Conservation (phyloP, 495 filamentous ascomycete species). For the Podospora didyma region DNA sequence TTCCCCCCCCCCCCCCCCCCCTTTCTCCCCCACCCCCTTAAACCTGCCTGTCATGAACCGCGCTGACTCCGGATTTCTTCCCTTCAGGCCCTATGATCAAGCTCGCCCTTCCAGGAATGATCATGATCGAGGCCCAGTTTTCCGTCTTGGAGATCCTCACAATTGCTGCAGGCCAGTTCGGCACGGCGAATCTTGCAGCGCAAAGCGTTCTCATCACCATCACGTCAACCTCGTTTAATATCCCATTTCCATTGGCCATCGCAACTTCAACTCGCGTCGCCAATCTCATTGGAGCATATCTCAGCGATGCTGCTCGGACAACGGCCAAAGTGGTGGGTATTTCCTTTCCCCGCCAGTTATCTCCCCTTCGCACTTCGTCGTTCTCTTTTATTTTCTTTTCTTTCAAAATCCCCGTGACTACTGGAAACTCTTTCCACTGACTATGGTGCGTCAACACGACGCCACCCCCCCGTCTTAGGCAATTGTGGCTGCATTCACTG, state of each 20-base stretch:
- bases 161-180: conserved; percentile 61
- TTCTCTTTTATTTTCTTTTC: no score
- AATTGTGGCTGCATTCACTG: conserved; percentile 30
- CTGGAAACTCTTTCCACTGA: no score
- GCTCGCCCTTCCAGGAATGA: conserved; percentile 72
- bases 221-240: conserved; percentile 47
- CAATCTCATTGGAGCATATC: conserved; percentile 55
- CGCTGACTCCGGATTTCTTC: no score
- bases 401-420: no score
- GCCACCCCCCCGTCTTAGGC: conserved; percentile 12
- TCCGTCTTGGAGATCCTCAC: conserved; percentile 71
- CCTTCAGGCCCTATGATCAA: conserved; percentile 64
- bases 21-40: conserved; percentile 1
- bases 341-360: neutral
- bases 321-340: conserved; percentile 56
- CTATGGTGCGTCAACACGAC: neutral
- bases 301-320: conserved; percentile 58
- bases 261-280: conserved; percentile 53
- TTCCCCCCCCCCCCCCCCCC: neutral
- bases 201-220: conserved; percentile 48
- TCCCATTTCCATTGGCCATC: conserved; percentile 54
- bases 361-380: no score
- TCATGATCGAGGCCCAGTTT: conserved; percentile 83
- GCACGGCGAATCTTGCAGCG: conserved; percentile 56
- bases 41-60: conserved; percentile 43